Evolutionary conservation across 1,139 yeast species (phyloP), one percentile per base, ranked within the genome.

Genomic region (Blastobotrys proliferans): DNA sequence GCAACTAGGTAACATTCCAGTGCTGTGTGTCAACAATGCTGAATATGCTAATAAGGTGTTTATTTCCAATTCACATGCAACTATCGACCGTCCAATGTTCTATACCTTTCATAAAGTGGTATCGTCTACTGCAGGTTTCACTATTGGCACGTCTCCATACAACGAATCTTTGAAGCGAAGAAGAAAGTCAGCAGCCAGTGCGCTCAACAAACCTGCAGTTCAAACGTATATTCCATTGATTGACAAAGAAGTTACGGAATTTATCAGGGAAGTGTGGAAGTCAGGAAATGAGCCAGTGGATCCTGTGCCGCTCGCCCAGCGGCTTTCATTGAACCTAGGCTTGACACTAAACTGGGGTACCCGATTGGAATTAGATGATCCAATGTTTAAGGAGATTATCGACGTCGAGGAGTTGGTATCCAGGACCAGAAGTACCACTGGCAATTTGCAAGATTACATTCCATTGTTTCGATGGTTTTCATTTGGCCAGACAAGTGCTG

Each of bases 111-210:
- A 83, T 61, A 67, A 72, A 27, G 67, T 83, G 5, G 74, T 83
- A 1, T 79, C 87, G 0, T 64, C 73, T 3, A 72, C 81, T 0
- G 81, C 77, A 41, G 66, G 53, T 11, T 46, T 74, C 51, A 83
- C 92, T 0, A 72, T 83, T 25, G 94, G 94, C 0, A 79, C 92
- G 0, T 81, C 88, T 0, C 92, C 94, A 1, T 76, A 70, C 52
- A 76, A 83, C 3, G 67, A 63, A 1, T 68, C 79, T 1, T 81
- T 71, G 55, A 68, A 69, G 49, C 64, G 64, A 26, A 73, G 77
- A 56, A 73, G 81, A 54, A 80, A 78, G 54, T 69, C 73, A 6
- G 67, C 83, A 26, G 71, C 81, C 0, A 68, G 69, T 47, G 67
- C 71, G 5, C 62, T 82, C 45, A 77, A 74, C 55, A 67, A 57